Evolutionary conservation across 192 early-diverging fungal species (phyloP).

Genomic region (Diversispora eburnea): DNA sequence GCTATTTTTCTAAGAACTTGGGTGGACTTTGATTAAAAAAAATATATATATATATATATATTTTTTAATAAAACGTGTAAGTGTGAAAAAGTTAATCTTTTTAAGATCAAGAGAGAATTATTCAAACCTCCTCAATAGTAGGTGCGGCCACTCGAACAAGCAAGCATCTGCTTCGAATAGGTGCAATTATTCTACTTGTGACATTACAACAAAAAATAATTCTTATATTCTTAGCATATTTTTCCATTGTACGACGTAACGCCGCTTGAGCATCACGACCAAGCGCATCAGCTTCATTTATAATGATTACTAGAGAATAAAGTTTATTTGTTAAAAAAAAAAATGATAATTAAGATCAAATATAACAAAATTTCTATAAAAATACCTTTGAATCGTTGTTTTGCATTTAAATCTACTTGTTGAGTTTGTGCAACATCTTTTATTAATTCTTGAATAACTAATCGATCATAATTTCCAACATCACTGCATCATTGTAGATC

Average conservation of each 20-base stretch:
- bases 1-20: too few relatives aligned
- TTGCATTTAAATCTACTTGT: constrained; percentile 76
- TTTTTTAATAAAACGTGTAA: too few relatives aligned
- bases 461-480: constrained; percentile 90
- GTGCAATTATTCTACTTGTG: constrained; percentile 87
- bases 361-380: not conserved
- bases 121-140: constrained; percentile 60
- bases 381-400: constrained; percentile 83
- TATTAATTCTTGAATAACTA: constrained; percentile 91
- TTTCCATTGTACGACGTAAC: constrained; percentile 99
- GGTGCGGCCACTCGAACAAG: constrained; percentile 85
- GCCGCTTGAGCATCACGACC: constrained; percentile 91
- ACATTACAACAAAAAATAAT: constrained; percentile 90
- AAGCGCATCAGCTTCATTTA: constrained; percentile 91
- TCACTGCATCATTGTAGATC: constrained; percentile 56
- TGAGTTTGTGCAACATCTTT: constrained; percentile 97
- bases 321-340: not conserved
- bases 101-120: too few relatives aligned
- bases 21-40: too few relatives aligned
- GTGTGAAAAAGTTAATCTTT: too few relatives aligned
- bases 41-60: too few relatives aligned
- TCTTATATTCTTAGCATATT: constrained; percentile 90
- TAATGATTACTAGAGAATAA: constrained; percentile 67
- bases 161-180: constrained; percentile 89
- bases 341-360: not conserved